These are phyloP conservation scores for Lentinula sp. DNA, from an alignment of 768 basidiomycete genomes.

Conservation along the genomic window DNA sequence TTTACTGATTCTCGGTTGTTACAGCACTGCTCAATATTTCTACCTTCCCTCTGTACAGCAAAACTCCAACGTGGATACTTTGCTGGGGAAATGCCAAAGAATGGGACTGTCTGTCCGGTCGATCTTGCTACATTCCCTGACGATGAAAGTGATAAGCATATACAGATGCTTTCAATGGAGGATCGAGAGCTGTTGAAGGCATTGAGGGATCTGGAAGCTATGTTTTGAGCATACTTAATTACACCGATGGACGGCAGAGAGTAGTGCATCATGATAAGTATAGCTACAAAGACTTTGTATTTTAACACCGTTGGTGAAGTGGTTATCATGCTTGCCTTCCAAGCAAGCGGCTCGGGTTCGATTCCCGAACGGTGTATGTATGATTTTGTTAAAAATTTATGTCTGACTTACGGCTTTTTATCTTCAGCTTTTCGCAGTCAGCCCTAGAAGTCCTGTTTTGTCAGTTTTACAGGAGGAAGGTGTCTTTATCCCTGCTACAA, in stretches of 20 bases:
- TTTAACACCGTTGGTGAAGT: slow-evolving; percentile 38
- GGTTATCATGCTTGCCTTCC: slow-evolving; percentile 59
- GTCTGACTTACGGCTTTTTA: too few species aligned
- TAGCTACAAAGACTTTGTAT: too few species aligned
- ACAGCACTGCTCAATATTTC: slow-evolving; percentile 6
- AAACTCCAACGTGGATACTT: slow-evolving; percentile 7
- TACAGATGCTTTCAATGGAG: background rate
- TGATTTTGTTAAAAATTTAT: too few species aligned
- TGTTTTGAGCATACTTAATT: background rate
- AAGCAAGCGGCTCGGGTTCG: slow-evolving; percentile 8
- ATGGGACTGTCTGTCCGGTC: slow-evolving; percentile 10
- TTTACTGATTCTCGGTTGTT: background rate
- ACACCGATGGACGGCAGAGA: background rate
- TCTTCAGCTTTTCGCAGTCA: too few species aligned
- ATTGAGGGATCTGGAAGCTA: background rate
- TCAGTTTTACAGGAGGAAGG: too few species aligned
- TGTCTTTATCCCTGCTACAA: too few species aligned
- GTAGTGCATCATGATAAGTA: too few species aligned
- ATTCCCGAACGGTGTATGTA: slow-evolving; percentile 7
- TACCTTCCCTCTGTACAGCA: slow-evolving; percentile 8
- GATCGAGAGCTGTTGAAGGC: slow-evolving; percentile 4
- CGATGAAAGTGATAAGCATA: background rate
- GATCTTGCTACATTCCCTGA: slow-evolving; percentile 10
- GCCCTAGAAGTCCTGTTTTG: too few species aligned
- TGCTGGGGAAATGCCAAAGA: slow-evolving; percentile 8